Evolutionary conservation across 2,329 filamentous ascomycete species (phyloP), one percentile per base, ranked within the genome.

Genomic region (Cadophora malorum): DNA sequence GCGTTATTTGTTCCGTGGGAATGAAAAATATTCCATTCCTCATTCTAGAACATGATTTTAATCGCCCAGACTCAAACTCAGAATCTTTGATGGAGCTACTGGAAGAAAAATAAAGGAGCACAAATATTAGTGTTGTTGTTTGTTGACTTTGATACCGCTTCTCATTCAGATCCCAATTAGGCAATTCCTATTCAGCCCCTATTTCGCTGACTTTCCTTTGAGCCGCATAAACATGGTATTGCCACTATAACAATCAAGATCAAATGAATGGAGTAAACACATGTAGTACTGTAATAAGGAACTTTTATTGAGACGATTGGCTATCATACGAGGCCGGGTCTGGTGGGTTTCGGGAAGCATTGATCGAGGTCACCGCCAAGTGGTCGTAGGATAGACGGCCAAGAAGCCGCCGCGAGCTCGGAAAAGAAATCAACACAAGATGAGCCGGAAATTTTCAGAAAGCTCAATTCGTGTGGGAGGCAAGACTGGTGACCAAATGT

Each of bases 171-270:
- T 21, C 55, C 55, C 55, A 33, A 59, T 59, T 59, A 41, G 55
- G 49, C 50, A 53, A 41, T 47, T 68, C 56, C 62, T 71, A 74
- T 73, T 72, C 65, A 72, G 58, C 64, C 63, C 72, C 66, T 64
- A 61, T 66, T 73, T 69, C 70, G 69, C 69, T 65, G 72, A 63
- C 12, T 21, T 38, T 59, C 21, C 63, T 69, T 69, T 69, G 52
- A 66, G 50, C 25, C 28, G 23, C 67, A 63, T 31, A 10, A 60
- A 62, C 62, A 25, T 33, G 14, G 45, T 8, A 12, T 28, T 25
- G 6, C 28, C 58, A 52, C 38, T 16, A 58, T 16, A 1, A 58
- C 33, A 64, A 38, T 21, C 33, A 28, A 47, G 28, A 23, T 47
- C 16, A 10, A 7, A 6, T 3, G 7, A 33, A 3, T 23, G 19